Base-by-base conservation (phyloP, 1,284 basidiomycete species). In the Ceratobasidium sp. region DNA sequence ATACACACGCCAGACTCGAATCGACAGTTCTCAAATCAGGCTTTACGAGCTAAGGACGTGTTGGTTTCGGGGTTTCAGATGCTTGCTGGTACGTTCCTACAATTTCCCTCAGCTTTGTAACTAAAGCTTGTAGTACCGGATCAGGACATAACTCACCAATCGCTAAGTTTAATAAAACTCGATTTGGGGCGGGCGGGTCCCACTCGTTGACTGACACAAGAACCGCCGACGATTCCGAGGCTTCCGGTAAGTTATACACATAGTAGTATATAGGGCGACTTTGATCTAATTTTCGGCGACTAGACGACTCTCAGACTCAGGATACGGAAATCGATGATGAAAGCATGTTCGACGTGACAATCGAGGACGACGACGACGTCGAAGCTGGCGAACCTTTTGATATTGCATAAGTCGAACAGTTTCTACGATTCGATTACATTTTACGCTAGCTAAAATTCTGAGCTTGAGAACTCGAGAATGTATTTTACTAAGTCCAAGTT, bases 401-500 rank as follows among this genome's bases (percentile, higher is more conserved):
- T 23, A n/a, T 56, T 56, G 55, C n/a, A 56, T n/a, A n/a, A n/a
- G n/a, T n/a, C n/a, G n/a, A n/a, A n/a, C n/a, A n/a, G n/a, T 64
- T 68, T 68, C 46, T 68, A 68, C 23, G 33, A 44, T 51, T 20
- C 13, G 15, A 49, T 68, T 51, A 68, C 66, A 68, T 33, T 51
- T 28, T 26, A 23, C n/a, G 15, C 46, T 68, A 68, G 53, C 53
- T 28, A 68, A 53, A 68, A 68, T n/a, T 49, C 49, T 68, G 23
- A 68, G 51, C 49, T 23, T 7, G 53, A 6, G 13, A 20, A 23
- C 7, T 3, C 26, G 23, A 46, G 66, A 2, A 26, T 10, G 53
- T 26, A 68, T 68, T 15, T 68, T 46, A 46, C 66, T 68, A 68
- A 68, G 66, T 68, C 66, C 40, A 44, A 5, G 13, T 23, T 51